phyloP scores from a whole-genome alignment of 331 rosid species.

The Rhamnella rubrinervis region DNA sequence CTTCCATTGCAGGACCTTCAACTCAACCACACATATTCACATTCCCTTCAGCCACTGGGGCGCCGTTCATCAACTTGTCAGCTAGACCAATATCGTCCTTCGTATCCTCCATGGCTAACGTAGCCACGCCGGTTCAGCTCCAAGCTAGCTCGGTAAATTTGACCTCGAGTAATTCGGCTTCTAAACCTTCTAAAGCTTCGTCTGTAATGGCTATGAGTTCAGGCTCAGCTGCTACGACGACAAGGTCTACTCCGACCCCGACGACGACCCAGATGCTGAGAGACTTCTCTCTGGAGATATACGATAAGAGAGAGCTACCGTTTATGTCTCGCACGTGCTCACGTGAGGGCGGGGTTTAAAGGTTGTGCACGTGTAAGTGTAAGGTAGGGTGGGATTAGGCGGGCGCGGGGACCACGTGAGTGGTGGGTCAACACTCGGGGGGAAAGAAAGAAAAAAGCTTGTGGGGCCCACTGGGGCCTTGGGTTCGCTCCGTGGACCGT shows the following conservation, averaged over 20 bases:
- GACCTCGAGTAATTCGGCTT: constrained; percentile 21
- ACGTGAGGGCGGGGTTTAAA: constrained; percentile 42
- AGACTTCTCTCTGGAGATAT: constrained; percentile 70
- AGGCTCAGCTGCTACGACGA: constrained; percentile 5
- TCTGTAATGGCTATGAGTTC: constrained; percentile 43
- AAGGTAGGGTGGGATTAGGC: constrained; percentile 32
- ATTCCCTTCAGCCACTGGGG: constrained; percentile 15
- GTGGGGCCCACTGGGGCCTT: neutral
- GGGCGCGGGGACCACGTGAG: constrained; percentile 34
- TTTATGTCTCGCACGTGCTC: constrained; percentile 73
- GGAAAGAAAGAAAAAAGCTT: neutral
- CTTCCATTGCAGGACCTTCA: constrained; percentile 32
- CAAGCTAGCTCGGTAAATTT: constrained; percentile 13
- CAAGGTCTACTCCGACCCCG: neutral
- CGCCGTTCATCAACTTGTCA: constrained; percentile 37
- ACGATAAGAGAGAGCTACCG: constrained; percentile 70
- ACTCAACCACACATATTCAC: constrained; percentile 55
- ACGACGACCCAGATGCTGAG: constrained; percentile 44
- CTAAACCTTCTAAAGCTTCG: constrained; percentile 24
- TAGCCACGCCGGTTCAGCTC: constrained; percentile 28
- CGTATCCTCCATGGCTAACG: constrained; percentile 44
- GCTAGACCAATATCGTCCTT: constrained; percentile 64
- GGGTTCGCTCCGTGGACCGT: constrained; percentile 35
- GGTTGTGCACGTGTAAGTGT: constrained; percentile 44
- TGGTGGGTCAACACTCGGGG: constrained; percentile 31